Conservation (phyloP, 2,329 filamentous ascomycete species). For the Fusarium ramigenum region DNA sequence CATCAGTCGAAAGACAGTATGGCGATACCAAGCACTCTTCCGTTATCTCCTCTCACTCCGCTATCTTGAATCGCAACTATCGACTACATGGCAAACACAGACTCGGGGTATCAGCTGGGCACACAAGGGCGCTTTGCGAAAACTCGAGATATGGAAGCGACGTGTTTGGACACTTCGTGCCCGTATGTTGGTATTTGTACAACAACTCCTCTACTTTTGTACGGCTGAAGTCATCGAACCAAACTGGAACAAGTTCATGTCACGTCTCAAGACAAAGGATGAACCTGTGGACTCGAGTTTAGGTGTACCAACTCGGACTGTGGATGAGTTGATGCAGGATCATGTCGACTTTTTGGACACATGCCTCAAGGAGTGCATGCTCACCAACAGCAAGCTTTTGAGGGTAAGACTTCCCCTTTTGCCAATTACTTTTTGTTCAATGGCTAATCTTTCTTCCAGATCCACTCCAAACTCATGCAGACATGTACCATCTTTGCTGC, state of each 20-base stretch:
- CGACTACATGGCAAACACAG: conserved; percentile 89
- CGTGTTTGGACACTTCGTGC: conserved; percentile 90
- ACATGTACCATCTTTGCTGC: conserved; percentile 94
- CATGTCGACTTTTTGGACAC: conserved; percentile 98
- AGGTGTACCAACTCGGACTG: conserved; percentile 69
- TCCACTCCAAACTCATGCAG: conserved; percentile 96
- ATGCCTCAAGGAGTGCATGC: conserved; percentile 98
- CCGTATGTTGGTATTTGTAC: conserved; percentile 96
- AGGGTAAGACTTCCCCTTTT: conserved; percentile 65
- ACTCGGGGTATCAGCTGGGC: conserved; percentile 84
- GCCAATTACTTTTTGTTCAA: too few relatives aligned
- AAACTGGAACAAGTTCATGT: conserved; percentile 95
- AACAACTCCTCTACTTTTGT: conserved; percentile 96
- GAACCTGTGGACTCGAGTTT: conserved; percentile 45
- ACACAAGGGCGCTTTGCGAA: conserved; percentile 76
- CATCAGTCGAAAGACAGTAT: conserved; percentile 95
- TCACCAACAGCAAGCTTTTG: conserved; percentile 94
- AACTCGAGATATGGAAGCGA: conserved; percentile 91
- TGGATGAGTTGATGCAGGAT: conserved; percentile 98
- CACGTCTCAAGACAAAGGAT: conserved; percentile 75
- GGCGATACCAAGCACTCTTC: conserved; percentile 95
- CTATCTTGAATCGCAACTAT: conserved; percentile 87
- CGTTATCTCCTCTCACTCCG: conserved; percentile 90
- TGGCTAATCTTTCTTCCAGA: conserved; percentile 61
- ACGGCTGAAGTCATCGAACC: conserved; percentile 97